Evolutionary conservation across 345 rosid genomes (phyloP), one percentile per base, ranked within the genome.

Genomic region (Hibiscus mutabilis): DNA sequence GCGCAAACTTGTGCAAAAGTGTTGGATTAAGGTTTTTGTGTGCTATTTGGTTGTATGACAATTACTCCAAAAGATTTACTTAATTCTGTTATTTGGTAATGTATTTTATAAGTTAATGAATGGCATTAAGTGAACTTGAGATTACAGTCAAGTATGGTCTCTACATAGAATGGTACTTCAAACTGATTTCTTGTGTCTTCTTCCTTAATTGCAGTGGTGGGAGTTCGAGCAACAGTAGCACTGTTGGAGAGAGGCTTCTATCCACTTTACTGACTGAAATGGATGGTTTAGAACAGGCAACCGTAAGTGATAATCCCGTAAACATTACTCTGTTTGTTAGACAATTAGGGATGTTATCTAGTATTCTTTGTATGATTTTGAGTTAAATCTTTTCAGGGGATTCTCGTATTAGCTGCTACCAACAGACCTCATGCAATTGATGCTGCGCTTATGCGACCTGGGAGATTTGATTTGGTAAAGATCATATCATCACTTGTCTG

Each of bases 361-460:
- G 33, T 6, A 37, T 42, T 59, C 62, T 65, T 31, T 69, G n/a
- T 24, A 6, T 58, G 64, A 27, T 59, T 14, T 37, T 15, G 24
- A 42, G 49, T 73, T 21, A 27, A 59, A 27, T 70, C 27, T 46
- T 57, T 68, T 60, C 52, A 95, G 99, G 96, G 99, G 22, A 88
- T 92, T 75, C 95, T 95, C 16, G 86, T 95, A 53, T 74, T 95
- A 78, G 99, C 97, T 70, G 97, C 99, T 33, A 92, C 99, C 62
- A 95, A 92, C 80, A 92, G 96, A 5, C 92, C 97, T 1, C 80
- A 84, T 70, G 97, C 96, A 77, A 89, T 95, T 19, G 99, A 95
- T 86, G 91, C 91, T 46, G 99, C 99, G 42, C 92, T 95, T 27
- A 81, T 95, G 93, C 92, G 97, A 16, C 96, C 99, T 74, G 99